Base-by-base conservation (phyloP, 306 rosid genomes). In the Alnus rubra region DNA sequence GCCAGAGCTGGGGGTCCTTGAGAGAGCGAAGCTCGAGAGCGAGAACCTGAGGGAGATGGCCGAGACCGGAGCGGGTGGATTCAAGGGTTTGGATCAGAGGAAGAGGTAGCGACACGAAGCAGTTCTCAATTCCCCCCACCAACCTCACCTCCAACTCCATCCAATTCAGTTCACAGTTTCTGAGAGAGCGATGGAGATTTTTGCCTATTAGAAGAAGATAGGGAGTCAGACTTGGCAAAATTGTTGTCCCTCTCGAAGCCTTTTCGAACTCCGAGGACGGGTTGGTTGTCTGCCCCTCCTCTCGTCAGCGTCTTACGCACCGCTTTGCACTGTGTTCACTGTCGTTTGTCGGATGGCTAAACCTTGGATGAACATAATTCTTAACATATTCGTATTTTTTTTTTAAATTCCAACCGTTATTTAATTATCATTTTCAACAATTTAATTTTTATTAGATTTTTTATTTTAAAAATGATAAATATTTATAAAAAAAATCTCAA, bases 61-160 rank as follows among this genome's bases (percentile, higher is more conserved):
- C 18, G 11, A 58, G 59, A 39, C 47, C 65, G 73, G 90, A 87
- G 75, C 82, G 85, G 1, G 80, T 82, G 60, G 92, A 88, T 0
- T 94, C 85, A 4, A 94, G 92, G 69, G 86, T 84, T 84, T 94
- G 97, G 79, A 92, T 85, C 14, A 94, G 90, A 78, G 81, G 48
- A 15, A 88, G 82, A 37, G 97, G 98, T 28, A 94, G 97, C 0
- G 98, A 91, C 10, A 77, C 95, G 80, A 87, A 94, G 79, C 98
- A 94, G 79, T 86, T 84, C 39, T 87, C 84, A 47, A 91, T 86
- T 63, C 77, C 86, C 7, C 88, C 92, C 14, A 94, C 94, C 45
- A 82, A 53, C 73, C 83, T 79, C 37, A 94, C 92, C 71, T 87
- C 87, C 3, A 88, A 82, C 88, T 90, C 98, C 92, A 94, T 85